These are phyloP conservation scores for Torulaspora gathmanii DNA, from an alignment of 805 yeast genomes.

Conservation along the genomic window DNA sequence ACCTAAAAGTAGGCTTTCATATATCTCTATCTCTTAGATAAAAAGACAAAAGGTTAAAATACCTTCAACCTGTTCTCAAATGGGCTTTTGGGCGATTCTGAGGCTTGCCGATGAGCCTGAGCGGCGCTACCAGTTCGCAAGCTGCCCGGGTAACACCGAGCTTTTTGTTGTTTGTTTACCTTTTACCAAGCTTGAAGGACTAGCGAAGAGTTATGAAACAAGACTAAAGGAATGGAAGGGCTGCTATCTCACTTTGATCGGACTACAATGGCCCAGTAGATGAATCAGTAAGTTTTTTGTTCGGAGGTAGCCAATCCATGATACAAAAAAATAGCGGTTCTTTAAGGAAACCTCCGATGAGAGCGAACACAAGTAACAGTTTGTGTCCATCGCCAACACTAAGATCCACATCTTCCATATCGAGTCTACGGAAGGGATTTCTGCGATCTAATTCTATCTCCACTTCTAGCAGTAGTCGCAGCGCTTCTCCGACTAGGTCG, in stretches of 20 bases:
- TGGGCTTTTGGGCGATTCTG: too few species aligned
- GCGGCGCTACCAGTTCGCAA: neutral
- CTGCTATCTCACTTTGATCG: too few species aligned
- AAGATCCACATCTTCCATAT: constrained; percentile 19
- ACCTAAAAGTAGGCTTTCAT: neutral
- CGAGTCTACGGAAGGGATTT: constrained; percentile 13
- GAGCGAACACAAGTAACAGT: constrained; percentile 6
- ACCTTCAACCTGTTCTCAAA: too few species aligned
- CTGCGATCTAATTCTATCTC: constrained; percentile 12
- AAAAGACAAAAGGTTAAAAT: neutral
- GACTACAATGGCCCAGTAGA: neutral
- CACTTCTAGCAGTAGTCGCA: constrained; percentile 13
- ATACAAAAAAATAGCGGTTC: constrained; percentile 24
- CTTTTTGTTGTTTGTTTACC: constrained; percentile 9
- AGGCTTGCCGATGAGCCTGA: neutral
- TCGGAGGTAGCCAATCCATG: constrained; percentile 9
- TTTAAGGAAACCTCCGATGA: constrained; percentile 19
- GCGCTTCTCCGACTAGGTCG: constrained; percentile 17
- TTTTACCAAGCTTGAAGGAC: constrained; percentile 4
- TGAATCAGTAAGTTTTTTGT: neutral
- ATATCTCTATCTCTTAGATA: neutral
- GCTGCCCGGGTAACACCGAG: neutral
- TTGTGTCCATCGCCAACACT: constrained; percentile 20
- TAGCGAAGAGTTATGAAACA: neutral
- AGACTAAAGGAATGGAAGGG: neutral